Evolutionary conservation across 495 filamentous ascomycete species (phyloP).

Genomic region (Cercophora newfieldiana): DNA sequence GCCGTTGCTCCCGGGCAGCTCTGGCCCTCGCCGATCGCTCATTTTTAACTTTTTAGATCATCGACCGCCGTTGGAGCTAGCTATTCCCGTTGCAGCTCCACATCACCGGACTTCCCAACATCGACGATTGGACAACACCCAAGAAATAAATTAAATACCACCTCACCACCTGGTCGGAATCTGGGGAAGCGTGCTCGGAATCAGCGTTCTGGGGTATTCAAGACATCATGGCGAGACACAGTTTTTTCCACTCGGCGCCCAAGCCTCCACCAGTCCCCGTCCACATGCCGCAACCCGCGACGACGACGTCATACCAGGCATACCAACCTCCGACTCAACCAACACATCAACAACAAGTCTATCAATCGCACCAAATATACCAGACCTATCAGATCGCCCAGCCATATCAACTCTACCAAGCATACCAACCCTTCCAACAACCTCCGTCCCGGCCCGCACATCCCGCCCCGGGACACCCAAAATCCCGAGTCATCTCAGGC

Average conservation of each 20-base stretch:
- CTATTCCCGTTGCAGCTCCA: neutral
- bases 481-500: neutral
- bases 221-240: constrained; percentile 3
- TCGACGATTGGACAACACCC: neutral
- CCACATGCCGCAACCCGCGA: neutral
- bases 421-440: neutral
- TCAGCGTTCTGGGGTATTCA: neutral
- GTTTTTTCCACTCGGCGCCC: neutral
- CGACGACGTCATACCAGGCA: neutral
- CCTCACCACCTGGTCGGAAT: neutral
- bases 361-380: neutral
- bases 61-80: neutral
- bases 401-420: neutral
- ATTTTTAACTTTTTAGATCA: neutral
- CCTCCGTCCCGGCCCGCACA: neutral
- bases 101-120: neutral
- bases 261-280: neutral
- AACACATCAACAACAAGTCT: neutral
- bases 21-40: neutral
- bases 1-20: neutral
- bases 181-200: neutral
- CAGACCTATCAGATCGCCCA: neutral
- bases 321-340: neutral
- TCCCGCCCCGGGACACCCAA: neutral
- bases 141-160: neutral